These are phyloP conservation scores for Pyricularia grisea DNA, from an alignment of 2,329 filamentous ascomycete genomes.

Conservation along the genomic window DNA sequence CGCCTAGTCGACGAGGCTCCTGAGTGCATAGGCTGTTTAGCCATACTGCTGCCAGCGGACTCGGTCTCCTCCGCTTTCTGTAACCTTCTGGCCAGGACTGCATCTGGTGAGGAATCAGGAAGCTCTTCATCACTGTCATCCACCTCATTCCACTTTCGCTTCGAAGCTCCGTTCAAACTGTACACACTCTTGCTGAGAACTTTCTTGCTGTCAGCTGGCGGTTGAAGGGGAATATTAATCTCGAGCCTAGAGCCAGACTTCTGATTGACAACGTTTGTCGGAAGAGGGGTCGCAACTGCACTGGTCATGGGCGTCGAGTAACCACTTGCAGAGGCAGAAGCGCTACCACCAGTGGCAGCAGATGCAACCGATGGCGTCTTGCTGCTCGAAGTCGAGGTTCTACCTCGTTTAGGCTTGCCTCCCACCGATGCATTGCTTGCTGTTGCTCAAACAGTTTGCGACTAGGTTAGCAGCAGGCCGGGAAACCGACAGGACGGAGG, in stretches of 20 bases:
- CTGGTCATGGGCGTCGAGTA: slow-evolving; percentile 34
- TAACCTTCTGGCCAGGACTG: slow-evolving; percentile 43
- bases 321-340: slow-evolving; percentile 23
- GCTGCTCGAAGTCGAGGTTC: neutral
- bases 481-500: neutral
- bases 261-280: slow-evolving; percentile 12
- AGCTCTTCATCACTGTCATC: slow-evolving; percentile 31
- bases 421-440: neutral
- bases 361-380: slow-evolving; percentile 19
- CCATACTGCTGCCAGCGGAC: neutral
- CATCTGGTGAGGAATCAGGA: slow-evolving; percentile 30
- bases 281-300: slow-evolving; percentile 27
- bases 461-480: neutral
- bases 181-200: slow-evolving; percentile 39
- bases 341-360: slow-evolving; percentile 22
- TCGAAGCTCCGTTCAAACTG: slow-evolving; percentile 28
- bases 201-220: slow-evolving; percentile 31
- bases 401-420: neutral
- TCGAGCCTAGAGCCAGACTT: slow-evolving; percentile 19
- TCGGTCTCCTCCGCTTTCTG: slow-evolving; percentile 36
- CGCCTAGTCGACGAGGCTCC: neutral
- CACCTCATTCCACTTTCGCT: slow-evolving; percentile 33
- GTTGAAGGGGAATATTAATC: slow-evolving; percentile 20
- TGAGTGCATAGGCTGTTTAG: slow-evolving; percentile 3
- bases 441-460: neutral